Evolutionary conservation across 495 filamentous ascomycete species (phyloP), one percentile per base, ranked within the genome.

Genomic region (Friedmanniomyces simplex): DNA sequence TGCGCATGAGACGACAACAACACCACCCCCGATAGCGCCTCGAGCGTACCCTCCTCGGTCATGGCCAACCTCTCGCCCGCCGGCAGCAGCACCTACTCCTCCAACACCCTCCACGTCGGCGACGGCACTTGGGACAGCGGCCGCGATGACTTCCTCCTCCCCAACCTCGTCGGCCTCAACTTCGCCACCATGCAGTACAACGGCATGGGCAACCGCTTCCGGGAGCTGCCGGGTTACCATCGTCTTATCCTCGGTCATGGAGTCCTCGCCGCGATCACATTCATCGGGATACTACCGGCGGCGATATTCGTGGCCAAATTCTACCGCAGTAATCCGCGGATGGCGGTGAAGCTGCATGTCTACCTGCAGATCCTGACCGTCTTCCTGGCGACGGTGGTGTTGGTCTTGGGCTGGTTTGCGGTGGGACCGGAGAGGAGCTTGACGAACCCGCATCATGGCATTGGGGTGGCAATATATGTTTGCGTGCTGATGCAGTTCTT

Each of bases 111-210:
- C 71, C 80, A 78, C 61, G 90, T 95, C 18, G 90, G 90, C 57
- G 90, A 95, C 74, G 90, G 90, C 28, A 96, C 90, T 28, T 96
- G 90, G 90, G 88, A 95, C 64, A 79, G 79, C 24, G 73, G 78
- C 57, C 81, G 85, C 69, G 90, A 96, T 71, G 86, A 84, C 10
- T 96, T 96, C 71, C 77, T 96, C 48, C 72, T 96, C 46, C 90
- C 90, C 24, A 93, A 93, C 72, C 71, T 96, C 37, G 77, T 86
- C 68, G 90, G 89, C 1, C 68, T 94, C 16, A 95, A 96, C 70
- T 89, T 91, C 71, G 88, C 85, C 52, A 96, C 89, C n/a, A 95
- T 89, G 85, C 82, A 79, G 71, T 95, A 94, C 72, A 96, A 96
- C 82, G 90, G 90, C 93, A 72, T 65, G 80, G 90, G 84, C 49